A percentile compares a stretch with the other conserved stretches of the same genome.
Conservation (phyloP, 1,139 yeast species). For the Lodderomyces oxycetoniae region DNA sequence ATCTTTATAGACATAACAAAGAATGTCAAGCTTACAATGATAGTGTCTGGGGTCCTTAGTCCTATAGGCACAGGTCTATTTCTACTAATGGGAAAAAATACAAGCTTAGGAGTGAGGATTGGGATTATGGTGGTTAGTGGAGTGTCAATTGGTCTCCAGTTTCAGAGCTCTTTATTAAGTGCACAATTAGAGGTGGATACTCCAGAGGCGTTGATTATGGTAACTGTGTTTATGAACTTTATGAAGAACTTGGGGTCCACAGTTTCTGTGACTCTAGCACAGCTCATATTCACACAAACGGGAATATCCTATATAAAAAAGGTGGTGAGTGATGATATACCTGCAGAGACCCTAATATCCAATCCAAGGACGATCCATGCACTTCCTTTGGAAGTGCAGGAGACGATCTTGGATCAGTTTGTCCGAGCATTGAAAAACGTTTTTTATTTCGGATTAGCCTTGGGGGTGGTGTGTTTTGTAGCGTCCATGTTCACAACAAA, state of each 20-base stretch:
- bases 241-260: conserved; percentile 47
- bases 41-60: conserved; percentile 40
- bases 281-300: conserved; percentile 37
- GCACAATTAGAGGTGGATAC: conserved; percentile 48
- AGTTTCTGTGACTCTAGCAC: conserved; percentile 44
- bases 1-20: conserved; percentile 43
- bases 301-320: conserved; percentile 21
- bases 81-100: conserved; percentile 33
- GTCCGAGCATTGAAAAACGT: conserved; percentile 39
- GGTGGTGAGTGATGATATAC: conserved; percentile 14
- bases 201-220: conserved; percentile 47
- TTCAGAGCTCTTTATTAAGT: conserved; percentile 50
- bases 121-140: conserved; percentile 56
- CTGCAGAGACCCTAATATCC: conserved; percentile 22
- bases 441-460: conserved; percentile 37
- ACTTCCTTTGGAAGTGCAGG: conserved; percentile 22
- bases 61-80: conserved; percentile 53
- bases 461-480: conserved; percentile 27
- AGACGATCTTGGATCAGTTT: conserved; percentile 24
- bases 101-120: conserved; percentile 36
- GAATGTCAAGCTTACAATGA: conserved; percentile 43
- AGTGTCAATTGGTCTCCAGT: conserved; percentile 47
- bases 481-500: conserved; percentile 33
- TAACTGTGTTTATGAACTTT: conserved; percentile 47
- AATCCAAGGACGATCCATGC: conserved; percentile 26